Conservation (phyloP, 331 rosid genomes). For the Rosa hybrid region DNA sequence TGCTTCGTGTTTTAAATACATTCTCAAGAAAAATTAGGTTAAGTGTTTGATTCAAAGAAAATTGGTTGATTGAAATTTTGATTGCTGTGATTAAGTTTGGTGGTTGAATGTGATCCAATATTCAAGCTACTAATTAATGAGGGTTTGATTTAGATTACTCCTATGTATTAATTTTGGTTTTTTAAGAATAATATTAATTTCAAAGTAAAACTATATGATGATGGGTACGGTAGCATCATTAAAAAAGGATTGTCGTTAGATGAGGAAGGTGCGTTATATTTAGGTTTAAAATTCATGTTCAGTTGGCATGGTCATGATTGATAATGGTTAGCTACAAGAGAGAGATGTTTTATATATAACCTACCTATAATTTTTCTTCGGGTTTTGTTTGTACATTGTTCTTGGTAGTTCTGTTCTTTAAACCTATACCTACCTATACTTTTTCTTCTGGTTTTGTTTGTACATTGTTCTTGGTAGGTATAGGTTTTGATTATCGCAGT, state of each 20-base stretch:
- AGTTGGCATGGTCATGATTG: slow-evolving; percentile 42
- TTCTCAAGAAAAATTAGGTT: too few species aligned
- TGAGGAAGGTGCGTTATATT: neutral
- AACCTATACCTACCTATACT: too few species aligned
- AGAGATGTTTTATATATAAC: neutral
- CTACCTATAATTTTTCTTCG: neutral
- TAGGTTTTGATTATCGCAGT: neutral
- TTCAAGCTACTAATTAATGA: neutral
- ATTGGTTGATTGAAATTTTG: neutral
- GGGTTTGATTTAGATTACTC: neutral
- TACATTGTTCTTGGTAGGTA: neutral
- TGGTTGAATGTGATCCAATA: slow-evolving; percentile 3
- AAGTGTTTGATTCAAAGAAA: neutral
- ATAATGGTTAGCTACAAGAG: neutral
- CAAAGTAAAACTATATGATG: neutral
- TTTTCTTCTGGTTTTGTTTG: too few species aligned
- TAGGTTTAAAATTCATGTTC: slow-evolving; percentile 22
- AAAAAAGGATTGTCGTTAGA: neutral
- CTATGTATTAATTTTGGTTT: neutral
- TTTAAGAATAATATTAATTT: neutral
- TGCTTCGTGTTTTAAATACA: too few species aligned
- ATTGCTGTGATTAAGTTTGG: slow-evolving; percentile 2
- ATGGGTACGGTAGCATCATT: neutral
- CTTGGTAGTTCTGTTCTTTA: slow-evolving; percentile 15
- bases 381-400: slow-evolving; percentile 19